phyloP scores from a whole-genome alignment of 2,329 filamentous ascomycete species.

The Tolypocladium pustulatum region DNA sequence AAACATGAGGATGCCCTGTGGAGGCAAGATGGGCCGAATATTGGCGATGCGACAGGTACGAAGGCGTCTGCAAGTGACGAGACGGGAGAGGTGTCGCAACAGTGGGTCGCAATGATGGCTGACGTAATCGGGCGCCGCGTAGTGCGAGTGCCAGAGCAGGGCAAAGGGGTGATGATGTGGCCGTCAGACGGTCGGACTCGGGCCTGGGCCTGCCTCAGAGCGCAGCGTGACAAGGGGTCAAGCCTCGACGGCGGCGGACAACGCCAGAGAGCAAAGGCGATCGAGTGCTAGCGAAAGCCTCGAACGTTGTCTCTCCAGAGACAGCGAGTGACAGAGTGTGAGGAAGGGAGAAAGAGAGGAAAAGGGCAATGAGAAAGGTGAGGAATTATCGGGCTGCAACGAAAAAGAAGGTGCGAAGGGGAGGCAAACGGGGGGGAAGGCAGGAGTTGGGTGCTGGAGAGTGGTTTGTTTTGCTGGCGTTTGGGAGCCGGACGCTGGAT shows the following conservation, averaged over 20 bases:
- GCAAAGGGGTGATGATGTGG: conserved; percentile 22
- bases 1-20: conserved; percentile 44
- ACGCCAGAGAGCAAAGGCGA: conserved; percentile 7
- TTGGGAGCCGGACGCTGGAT: background rate
- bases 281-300: conserved; percentile 42
- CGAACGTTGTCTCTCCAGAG: conserved; percentile 17
- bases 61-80: background rate
- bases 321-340: conserved; percentile 13
- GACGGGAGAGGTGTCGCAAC: conserved; percentile 6
- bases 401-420: conserved; percentile 16
- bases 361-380: conserved; percentile 13
- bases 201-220: conserved; percentile 1
- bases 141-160: conserved; percentile 11
- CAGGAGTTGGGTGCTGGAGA: conserved; percentile 7
- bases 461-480: conserved; percentile 6
- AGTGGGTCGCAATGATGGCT: conserved; percentile 14
- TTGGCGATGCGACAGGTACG: conserved; percentile 9
- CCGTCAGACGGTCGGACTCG: conserved; percentile 11
- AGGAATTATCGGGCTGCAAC: conserved; percentile 9
- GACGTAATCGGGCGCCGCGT: conserved; percentile 18
- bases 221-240: conserved; percentile 3
- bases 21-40: conserved; percentile 10
- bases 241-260: background rate
- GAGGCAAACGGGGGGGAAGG: conserved; percentile 9
- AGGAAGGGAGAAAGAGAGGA: conserved; percentile 13